A percentile compares a stretch with the other conserved stretches of the same genome.
phyloP scores from a whole-genome alignment of 1,284 basidiomycete genomes.

The Boletus holoroseus region DNA sequence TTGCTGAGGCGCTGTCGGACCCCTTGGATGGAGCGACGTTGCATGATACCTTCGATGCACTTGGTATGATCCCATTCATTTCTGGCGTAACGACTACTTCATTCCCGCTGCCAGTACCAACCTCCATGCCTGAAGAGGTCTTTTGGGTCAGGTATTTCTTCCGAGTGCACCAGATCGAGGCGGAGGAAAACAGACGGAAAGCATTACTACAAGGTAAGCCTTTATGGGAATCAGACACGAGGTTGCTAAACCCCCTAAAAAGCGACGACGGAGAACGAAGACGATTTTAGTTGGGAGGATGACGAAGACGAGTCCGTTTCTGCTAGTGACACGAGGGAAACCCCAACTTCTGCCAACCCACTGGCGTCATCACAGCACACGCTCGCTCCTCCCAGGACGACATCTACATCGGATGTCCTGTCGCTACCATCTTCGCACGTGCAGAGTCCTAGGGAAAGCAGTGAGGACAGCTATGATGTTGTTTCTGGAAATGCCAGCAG shows the following conservation, averaged over 20 bases:
- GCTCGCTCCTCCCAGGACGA: slow-evolving; percentile 29
- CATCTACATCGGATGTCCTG: slow-evolving; percentile 16
- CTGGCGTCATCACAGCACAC: slow-evolving; percentile 28
- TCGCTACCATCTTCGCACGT: slow-evolving; percentile 32
- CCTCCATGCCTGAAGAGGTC: slow-evolving; percentile 56
- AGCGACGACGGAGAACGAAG: slow-evolving; percentile 61
- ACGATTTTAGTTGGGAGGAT: slow-evolving; percentile 79
- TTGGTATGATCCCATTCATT: slow-evolving; percentile 46
- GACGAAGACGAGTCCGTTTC: slow-evolving; percentile 54
- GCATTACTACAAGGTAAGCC: slow-evolving; percentile 68
- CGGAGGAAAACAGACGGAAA: slow-evolving; percentile 79
- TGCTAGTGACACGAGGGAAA: slow-evolving; percentile 14
- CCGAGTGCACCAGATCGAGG: slow-evolving; percentile 79
- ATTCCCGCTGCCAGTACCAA: slow-evolving; percentile 53
- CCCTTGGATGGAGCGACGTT: slow-evolving; percentile 53
- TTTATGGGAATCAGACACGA: not conserved
- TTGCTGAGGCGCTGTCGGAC: slow-evolving; percentile 47
- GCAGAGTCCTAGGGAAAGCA: slow-evolving; percentile 54
- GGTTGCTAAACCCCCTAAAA: slow-evolving; percentile 9
- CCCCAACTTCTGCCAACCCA: slow-evolving; percentile 4
- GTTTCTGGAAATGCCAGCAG: slow-evolving; percentile 48
- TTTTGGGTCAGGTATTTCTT: slow-evolving; percentile 96
- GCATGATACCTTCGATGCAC: slow-evolving; percentile 49
- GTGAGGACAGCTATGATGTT: slow-evolving; percentile 70
- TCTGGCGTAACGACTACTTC: slow-evolving; percentile 4